These are phyloP conservation scores for Metschnikowia lachancei DNA, from an alignment of 805 yeast genomes.

Conservation along the genomic window DNA sequence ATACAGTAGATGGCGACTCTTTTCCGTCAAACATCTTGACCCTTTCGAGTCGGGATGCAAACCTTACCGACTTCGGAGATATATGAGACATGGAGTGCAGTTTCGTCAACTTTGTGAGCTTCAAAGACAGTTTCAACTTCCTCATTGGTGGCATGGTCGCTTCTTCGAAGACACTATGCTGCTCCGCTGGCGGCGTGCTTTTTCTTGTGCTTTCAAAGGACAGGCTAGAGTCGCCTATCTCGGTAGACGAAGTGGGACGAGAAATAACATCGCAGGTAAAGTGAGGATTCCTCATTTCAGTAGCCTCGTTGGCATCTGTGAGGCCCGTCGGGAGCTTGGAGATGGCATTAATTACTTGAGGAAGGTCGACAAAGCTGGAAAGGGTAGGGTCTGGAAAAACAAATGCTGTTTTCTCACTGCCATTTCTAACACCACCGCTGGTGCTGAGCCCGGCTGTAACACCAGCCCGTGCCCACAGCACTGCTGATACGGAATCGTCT, in stretches of 20 bases:
- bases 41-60: slow-evolving; percentile 58
- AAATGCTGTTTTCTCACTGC: too few relatives aligned
- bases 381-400: neutral
- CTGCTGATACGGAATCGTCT: slow-evolving; percentile 7
- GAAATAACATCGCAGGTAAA: too few relatives aligned
- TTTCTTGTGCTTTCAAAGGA: neutral
- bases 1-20: slow-evolving; percentile 63
- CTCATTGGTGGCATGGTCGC: slow-evolving; percentile 15
- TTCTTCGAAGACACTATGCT: slow-evolving; percentile 1
- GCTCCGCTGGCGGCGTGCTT: neutral
- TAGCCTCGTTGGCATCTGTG: too few relatives aligned
- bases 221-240: neutral
- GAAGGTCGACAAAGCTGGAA: slow-evolving; percentile 2
- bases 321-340: neutral
- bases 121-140: slow-evolving; percentile 25
- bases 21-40: slow-evolving; percentile 62
- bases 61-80: slow-evolving; percentile 54
- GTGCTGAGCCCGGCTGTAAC: neutral
- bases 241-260: too few relatives aligned
- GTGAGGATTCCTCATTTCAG: too few relatives aligned
- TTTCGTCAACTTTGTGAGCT: slow-evolving; percentile 21
- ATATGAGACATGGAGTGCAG: slow-evolving; percentile 30
- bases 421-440: neutral
- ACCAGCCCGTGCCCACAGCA: slow-evolving; percentile 10
- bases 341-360: neutral